A percentile compares a stretch with the other conserved stretches of the same genome.
These are phyloP conservation scores for Ophiosphaerella narmari DNA, from an alignment of 2,329 filamentous ascomycete genomes.

Conservation along the genomic window DNA sequence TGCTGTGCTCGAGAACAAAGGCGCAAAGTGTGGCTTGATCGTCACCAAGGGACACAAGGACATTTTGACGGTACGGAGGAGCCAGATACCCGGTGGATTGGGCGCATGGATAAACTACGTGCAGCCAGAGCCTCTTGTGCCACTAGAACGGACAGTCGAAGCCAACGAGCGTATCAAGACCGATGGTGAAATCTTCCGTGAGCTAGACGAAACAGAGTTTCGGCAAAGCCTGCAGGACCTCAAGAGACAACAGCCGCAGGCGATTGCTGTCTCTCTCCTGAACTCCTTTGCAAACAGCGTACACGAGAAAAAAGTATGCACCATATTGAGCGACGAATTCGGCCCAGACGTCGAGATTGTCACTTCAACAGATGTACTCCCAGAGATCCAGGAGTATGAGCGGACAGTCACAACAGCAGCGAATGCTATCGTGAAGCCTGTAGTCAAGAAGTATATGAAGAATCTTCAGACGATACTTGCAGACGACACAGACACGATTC, in stretches of 20 bases:
- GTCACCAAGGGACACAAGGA: constrained; percentile 58
- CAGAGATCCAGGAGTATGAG: constrained; percentile 57
- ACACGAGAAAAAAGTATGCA: constrained; percentile 49
- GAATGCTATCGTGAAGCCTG: constrained; percentile 55
- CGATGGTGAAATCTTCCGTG: constrained; percentile 47
- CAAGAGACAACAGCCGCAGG: constrained; percentile 49
- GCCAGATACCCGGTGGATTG: constrained; percentile 57
- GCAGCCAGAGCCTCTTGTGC: constrained; percentile 55
- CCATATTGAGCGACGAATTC: constrained; percentile 50
- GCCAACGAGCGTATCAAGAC: constrained; percentile 53
- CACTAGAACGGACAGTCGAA: constrained; percentile 54
- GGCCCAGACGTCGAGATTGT: constrained; percentile 51
- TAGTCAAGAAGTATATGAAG: constrained; percentile 53
- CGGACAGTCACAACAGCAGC: constrained; percentile 55
- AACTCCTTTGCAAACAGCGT: constrained; percentile 53
- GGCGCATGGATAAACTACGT: constrained; percentile 57
- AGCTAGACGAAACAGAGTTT: constrained; percentile 48
- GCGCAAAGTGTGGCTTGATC: constrained; percentile 53
- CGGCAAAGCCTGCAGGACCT: constrained; percentile 46
- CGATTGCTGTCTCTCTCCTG: constrained; percentile 53
- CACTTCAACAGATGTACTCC: constrained; percentile 53
- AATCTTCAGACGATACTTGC: constrained; percentile 48
- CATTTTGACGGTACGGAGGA: constrained; percentile 52
- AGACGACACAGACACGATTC: constrained; percentile 51
- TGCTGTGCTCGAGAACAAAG: constrained; percentile 56